Percentiles rank a stretch among this genome's conserved stretches.
Conservation (phyloP, 768 basidiomycete genomes). For the Filobasidium floriforme region DNA sequence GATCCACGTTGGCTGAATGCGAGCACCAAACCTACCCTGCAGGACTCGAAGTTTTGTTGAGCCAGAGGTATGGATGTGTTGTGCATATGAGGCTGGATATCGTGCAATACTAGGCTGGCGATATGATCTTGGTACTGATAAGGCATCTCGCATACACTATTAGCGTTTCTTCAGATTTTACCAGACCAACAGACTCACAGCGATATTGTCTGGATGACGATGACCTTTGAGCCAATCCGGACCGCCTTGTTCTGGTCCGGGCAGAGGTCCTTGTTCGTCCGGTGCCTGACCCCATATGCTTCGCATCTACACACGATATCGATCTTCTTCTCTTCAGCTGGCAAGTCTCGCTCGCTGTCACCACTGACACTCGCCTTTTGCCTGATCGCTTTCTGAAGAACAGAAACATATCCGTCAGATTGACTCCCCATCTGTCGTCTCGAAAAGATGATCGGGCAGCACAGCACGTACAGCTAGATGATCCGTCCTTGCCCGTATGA, state of each 20-base stretch:
- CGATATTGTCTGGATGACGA: constrained; percentile 18
- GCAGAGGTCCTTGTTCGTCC: constrained; percentile 13
- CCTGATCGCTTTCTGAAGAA: constrained; percentile 14
- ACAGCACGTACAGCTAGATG: constrained; percentile 12
- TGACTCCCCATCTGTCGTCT: no score
- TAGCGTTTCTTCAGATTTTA: neutral
- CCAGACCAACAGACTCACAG: constrained; percentile 2
- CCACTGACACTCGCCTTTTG: constrained; percentile 4
- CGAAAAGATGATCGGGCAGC: no score
- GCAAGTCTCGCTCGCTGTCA: neutral
- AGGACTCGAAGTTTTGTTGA: constrained; percentile 15
- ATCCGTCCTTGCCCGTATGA: constrained; percentile 14
- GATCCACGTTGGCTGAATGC: neutral
- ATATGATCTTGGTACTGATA: constrained; percentile 18
- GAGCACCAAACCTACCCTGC: constrained; percentile 4
- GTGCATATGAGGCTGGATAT: neutral
- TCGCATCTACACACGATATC: constrained; percentile 13
- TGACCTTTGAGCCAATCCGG: constrained; percentile 18
- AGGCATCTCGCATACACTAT: neutral
- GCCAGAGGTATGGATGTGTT: constrained; percentile 6
- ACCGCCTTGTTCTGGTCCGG: constrained; percentile 17
- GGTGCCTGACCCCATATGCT: constrained; percentile 5
- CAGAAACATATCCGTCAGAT: no score
- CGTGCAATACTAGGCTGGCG: constrained; percentile 10
- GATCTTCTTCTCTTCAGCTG: neutral